phyloP scores from a whole-genome alignment of 805 yeast species.

The Brettanomyces nanus region DNA sequence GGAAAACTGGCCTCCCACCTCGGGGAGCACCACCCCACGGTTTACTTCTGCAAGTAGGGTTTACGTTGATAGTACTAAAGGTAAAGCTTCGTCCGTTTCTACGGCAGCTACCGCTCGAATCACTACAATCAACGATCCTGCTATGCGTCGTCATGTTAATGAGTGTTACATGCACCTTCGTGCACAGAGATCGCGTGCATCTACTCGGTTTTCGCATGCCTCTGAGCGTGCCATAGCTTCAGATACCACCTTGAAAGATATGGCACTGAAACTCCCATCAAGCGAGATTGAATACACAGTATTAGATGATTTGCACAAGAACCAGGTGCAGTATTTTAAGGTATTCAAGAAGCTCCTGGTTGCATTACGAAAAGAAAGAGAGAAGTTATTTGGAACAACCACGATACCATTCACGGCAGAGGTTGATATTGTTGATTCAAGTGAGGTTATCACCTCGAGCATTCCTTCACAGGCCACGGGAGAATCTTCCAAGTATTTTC shows the following conservation, averaged over 20 bases:
- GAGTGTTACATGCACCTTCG: slow-evolving; percentile 27
- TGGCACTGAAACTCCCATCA: slow-evolving; percentile 49
- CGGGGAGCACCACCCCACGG: slow-evolving; percentile 1
- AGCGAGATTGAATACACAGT: slow-evolving; percentile 37
- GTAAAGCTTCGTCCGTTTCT: background rate
- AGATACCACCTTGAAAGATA: slow-evolving; percentile 38
- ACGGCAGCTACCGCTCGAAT: slow-evolving; percentile 8
- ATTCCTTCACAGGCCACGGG: slow-evolving; percentile 8
- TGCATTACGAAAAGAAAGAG: slow-evolving; percentile 13
- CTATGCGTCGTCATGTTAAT: slow-evolving; percentile 23
- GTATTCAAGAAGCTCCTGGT: slow-evolving; percentile 18
- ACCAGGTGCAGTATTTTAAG: slow-evolving; percentile 20
- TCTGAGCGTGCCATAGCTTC: slow-evolving; percentile 29
- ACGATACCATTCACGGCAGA: slow-evolving; percentile 1
- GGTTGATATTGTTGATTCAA: background rate
- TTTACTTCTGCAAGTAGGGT: slow-evolving; percentile 14
- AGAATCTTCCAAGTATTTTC: slow-evolving; percentile 9
- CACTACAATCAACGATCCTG: slow-evolving; percentile 11
- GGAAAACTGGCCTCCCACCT: slow-evolving; percentile 12
- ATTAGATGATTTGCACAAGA: slow-evolving; percentile 28
- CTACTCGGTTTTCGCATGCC: slow-evolving; percentile 31
- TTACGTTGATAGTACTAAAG: slow-evolving; percentile 4
- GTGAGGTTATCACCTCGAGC: slow-evolving; percentile 14
- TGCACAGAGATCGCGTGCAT: slow-evolving; percentile 33
- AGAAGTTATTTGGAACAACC: slow-evolving; percentile 11